Percentiles rank a stretch among this genome's conserved stretches.
Conservation (phyloP, 345 rosid species). For the Rhodamnia rubescens region DNA sequence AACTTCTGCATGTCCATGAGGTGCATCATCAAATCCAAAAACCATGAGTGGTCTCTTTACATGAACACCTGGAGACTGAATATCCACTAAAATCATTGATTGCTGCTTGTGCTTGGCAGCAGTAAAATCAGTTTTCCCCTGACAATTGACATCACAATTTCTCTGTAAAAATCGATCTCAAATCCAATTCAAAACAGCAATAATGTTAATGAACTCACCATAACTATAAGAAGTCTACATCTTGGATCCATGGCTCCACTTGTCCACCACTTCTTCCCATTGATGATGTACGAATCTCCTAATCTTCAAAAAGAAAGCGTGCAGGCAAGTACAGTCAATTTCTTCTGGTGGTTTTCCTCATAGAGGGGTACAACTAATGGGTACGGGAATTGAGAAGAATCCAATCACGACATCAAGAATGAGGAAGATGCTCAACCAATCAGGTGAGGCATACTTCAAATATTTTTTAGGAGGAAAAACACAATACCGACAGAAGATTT, state of each 20-base stretch:
- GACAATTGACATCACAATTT: background rate
- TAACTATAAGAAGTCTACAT: slow-evolving; percentile 83
- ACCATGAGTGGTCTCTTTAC: slow-evolving; percentile 79
- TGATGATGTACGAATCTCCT: slow-evolving; percentile 73
- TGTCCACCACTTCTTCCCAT: slow-evolving; percentile 98
- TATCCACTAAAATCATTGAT: slow-evolving; percentile 91
- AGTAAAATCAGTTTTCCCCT: slow-evolving; percentile 88
- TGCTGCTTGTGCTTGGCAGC: slow-evolving; percentile 87
- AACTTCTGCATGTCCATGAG: slow-evolving; percentile 97
- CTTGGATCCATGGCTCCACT: slow-evolving; percentile 99
- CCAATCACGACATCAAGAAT: background rate
- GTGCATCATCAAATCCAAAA: slow-evolving; percentile 95
- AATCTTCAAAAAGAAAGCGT: slow-evolving; percentile 31
- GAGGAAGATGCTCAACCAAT: background rate
- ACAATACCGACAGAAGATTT: background rate
- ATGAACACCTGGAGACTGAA: slow-evolving; percentile 56
- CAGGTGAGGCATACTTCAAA: background rate
- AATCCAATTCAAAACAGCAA: background rate
- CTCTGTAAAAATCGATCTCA: background rate
- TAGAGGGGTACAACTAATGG: too few species aligned
- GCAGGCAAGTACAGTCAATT: background rate
- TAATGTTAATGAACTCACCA: slow-evolving; percentile 43
- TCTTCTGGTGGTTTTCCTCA: background rate
- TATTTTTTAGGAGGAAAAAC: background rate
- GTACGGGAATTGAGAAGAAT: background rate